These are phyloP conservation scores for Zygnema circumcarinatum DNA, from an alignment of 139 green algal species.

Conservation along the genomic window DNA sequence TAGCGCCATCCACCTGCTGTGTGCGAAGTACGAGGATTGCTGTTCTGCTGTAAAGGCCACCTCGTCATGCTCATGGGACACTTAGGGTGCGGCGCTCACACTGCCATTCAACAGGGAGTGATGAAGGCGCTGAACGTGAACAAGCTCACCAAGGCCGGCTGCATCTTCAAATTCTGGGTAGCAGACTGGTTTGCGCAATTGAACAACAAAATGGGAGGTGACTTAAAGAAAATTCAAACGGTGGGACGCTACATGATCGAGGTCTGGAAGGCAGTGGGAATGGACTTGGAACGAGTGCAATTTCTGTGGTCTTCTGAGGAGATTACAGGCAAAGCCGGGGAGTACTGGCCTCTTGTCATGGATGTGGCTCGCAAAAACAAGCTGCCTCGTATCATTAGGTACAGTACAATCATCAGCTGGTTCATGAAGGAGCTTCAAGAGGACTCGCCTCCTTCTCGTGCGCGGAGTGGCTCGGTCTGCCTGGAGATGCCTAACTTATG, in stretches of 20 bases:
- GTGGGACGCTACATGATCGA: conserved; percentile 95
- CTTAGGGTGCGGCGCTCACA: too few relatives aligned
- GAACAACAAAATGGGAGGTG: conserved; percentile 98
- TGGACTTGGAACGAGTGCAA: conserved; percentile 82
- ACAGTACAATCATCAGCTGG: not conserved
- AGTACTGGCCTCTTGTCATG: conserved; percentile 73
- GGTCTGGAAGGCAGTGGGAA: conserved; percentile 98
- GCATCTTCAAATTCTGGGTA: conserved; percentile 93
- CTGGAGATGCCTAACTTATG: too few relatives aligned
- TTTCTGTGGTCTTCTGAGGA: conserved; percentile 70
- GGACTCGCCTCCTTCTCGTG: too few relatives aligned
- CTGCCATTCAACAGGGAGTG: conserved; percentile 94
- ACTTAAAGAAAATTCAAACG: conserved; percentile 98
- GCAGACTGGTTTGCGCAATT: conserved; percentile 95
- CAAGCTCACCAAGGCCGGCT: conserved; percentile 92
- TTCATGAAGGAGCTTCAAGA: too few relatives aligned
- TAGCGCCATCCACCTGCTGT: too few relatives aligned
- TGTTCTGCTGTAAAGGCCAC: too few relatives aligned
- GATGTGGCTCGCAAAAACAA: conserved; percentile 70
- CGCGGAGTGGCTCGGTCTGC: too few relatives aligned
- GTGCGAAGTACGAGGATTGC: too few relatives aligned
- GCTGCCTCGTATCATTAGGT: conserved; percentile 62
- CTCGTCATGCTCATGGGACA: too few relatives aligned
- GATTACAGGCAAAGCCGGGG: conserved; percentile 63
- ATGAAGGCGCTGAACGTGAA: conserved; percentile 99